Evolutionary conservation across 2,329 filamentous ascomycete species (phyloP), one percentile per base, ranked within the genome.

Genomic region (Aspergillus pseudoviridinutans): DNA sequence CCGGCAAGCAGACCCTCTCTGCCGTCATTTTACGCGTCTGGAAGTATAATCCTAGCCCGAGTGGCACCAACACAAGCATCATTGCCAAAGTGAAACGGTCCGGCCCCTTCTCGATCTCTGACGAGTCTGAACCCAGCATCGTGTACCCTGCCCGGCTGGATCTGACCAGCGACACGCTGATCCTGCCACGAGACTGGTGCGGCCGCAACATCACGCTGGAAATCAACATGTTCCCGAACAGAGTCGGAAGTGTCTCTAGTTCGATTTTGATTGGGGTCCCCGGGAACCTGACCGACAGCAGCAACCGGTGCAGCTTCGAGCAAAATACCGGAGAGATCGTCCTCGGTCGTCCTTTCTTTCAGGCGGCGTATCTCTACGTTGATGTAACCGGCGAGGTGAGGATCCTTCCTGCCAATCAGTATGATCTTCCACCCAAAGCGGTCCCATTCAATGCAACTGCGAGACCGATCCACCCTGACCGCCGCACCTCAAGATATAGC

Each of bases 291-390:
- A 47, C 44, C 44, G 44, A 47, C 44, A 24, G 9, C 44, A 12
- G 20, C 44, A 22, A 22, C 44, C 44, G 44, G 20, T 47, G 44
- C 12, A 47, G n/a, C 22, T 47, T 47, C 4, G 44, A 47, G 44
- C 20, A 47, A 12, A 3, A 47, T 47, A 47, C 44, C 2, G 9
- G 25, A 12, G 44, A 27, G 44, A 25, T 56, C 20, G 28, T 53
- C 5, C 42, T 56, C 1, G 54, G 54, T 7, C 17, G 54, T 12
- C 54, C 54, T 32, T 56, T 56, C 29, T 56, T 56, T 22, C 54
- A 56, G 41, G 54, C 54, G 1, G 41, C 54, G 3, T 56, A 56
- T 42, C n/a, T 56, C 17, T 56, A 56, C 32, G 44, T 55, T 22
- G 44, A 47, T 4, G 4, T 7, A 6, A 24, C 44, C 9, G 44